Percentiles rank a stretch among this genome's conserved stretches.
phyloP scores from a whole-genome alignment of 169 alveolate genomes.

The Toxoplasma gondii region DNA sequence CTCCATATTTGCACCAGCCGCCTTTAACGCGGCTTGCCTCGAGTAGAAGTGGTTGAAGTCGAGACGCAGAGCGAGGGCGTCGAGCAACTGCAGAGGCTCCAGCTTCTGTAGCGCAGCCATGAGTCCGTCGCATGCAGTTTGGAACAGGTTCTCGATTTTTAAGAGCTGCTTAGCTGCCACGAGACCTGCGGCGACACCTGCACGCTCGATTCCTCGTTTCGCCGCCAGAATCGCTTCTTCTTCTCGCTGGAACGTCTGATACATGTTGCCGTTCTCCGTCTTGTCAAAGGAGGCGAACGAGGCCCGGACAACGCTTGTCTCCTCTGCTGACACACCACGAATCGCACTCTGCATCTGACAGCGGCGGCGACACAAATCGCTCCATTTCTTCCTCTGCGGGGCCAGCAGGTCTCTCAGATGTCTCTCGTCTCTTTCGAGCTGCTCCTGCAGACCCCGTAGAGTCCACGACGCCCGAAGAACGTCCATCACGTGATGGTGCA shows the following conservation, averaged over 20 bases:
- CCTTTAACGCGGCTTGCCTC: neutral
- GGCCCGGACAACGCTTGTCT: slow-evolving; percentile 13
- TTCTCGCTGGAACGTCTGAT: neutral
- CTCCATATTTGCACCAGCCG: neutral
- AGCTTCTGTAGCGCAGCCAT: neutral
- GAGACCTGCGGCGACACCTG: slow-evolving; percentile 23
- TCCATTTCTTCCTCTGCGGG: neutral
- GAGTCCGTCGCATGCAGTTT: slow-evolving; percentile 10
- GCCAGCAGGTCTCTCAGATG: neutral
- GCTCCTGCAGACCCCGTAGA: neutral
- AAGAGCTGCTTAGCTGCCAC: neutral
- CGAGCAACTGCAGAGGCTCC: slow-evolving; percentile 35
- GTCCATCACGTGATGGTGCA: neutral
- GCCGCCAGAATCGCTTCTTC: slow-evolving; percentile 14
- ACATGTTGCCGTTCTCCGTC: neutral
- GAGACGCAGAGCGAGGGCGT: slow-evolving; percentile 16
- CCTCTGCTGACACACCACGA: neutral
- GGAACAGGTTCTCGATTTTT: neutral
- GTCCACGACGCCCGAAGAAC: slow-evolving; percentile 18
- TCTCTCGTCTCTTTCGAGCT: neutral
- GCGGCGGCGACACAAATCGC: neutral
- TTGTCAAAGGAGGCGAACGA: neutral
- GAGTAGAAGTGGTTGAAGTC: slow-evolving; percentile 15
- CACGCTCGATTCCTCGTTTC: slow-evolving; percentile 16
- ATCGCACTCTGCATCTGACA: neutral